phyloP scores from a whole-genome alignment of 2,329 filamentous ascomycete species.

The Epichloe gansuensis region DNA sequence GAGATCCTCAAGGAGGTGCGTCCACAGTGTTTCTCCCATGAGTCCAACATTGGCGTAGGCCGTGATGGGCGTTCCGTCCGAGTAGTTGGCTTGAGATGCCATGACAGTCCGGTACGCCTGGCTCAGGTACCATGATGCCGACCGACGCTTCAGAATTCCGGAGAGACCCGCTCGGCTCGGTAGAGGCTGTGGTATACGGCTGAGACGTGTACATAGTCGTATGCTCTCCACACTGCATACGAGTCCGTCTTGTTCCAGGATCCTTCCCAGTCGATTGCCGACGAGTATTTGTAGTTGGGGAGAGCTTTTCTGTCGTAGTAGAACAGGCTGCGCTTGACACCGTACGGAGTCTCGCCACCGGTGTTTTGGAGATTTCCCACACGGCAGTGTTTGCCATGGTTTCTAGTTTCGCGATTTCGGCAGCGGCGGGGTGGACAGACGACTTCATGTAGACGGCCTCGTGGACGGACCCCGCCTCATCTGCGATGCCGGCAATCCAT shows the following conservation, averaged over 20 bases:
- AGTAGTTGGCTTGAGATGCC: neutral
- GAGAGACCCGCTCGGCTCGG: slow-evolving; percentile 37
- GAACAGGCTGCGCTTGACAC: slow-evolving; percentile 43
- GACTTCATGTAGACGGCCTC: slow-evolving; percentile 45
- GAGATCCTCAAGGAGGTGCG: slow-evolving; percentile 38
- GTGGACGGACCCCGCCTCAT: slow-evolving; percentile 46
- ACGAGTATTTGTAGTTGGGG: slow-evolving; percentile 31
- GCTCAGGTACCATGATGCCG: slow-evolving; percentile 42
- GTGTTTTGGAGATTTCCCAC: neutral
- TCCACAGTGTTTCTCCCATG: slow-evolving; percentile 49
- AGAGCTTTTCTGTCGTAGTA: slow-evolving; percentile 38
- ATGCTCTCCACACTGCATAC: slow-evolving; percentile 36
- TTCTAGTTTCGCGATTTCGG: slow-evolving; percentile 40
- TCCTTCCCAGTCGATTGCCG: slow-evolving; percentile 34
- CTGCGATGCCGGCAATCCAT: slow-evolving; percentile 48
- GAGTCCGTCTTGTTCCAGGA: slow-evolving; percentile 38
- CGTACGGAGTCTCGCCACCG: slow-evolving; percentile 7
- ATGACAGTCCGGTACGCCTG: slow-evolving; percentile 37
- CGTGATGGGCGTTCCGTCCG: slow-evolving; percentile 21
- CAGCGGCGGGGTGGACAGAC: slow-evolving; percentile 33
- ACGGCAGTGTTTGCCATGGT: neutral
- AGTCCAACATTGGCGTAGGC: slow-evolving; percentile 36
- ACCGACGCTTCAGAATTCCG: slow-evolving; percentile 24
- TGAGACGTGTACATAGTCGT: slow-evolving; percentile 46
- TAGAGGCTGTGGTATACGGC: slow-evolving; percentile 47